Evolutionary conservation across 2,329 filamentous ascomycete genomes (phyloP).

Genomic region (Diaporthe nobilis): DNA sequence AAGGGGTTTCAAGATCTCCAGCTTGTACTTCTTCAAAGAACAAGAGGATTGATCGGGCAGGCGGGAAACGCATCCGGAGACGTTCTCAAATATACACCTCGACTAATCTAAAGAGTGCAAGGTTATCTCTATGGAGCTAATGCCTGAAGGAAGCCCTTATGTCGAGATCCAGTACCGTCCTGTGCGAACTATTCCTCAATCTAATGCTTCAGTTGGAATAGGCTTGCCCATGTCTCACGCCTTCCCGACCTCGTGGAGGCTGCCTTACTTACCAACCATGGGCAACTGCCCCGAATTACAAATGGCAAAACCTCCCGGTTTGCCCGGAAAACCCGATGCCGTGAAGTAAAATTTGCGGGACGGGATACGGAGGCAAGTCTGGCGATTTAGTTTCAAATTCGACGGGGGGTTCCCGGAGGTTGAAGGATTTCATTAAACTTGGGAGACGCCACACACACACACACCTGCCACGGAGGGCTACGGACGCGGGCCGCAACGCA

Average conservation of each 20-base stretch:
- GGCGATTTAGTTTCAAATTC: neutral
- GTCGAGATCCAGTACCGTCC: neutral
- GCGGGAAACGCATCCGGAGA: too few species aligned
- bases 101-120: neutral
- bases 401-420: neutral
- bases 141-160: neutral
- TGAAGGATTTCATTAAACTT: slow-evolving; percentile 1
- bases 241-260: neutral
- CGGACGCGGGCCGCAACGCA: neutral
- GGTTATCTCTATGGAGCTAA: neutral
- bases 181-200: neutral
- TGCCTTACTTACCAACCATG: neutral
- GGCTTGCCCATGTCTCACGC: too few species aligned
- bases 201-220: neutral
- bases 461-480: neutral
- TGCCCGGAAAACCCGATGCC: neutral
- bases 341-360: neutral
- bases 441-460: slow-evolving; percentile 10
- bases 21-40: neutral
- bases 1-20: too few species aligned
- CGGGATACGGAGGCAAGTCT: slow-evolving; percentile 6
- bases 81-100: too few species aligned
- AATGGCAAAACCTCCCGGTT: neutral
- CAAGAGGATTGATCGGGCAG: neutral
- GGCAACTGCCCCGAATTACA: neutral